Conservation (phyloP, 139 green algal genomes). For the Pleodorina starrii region DNA sequence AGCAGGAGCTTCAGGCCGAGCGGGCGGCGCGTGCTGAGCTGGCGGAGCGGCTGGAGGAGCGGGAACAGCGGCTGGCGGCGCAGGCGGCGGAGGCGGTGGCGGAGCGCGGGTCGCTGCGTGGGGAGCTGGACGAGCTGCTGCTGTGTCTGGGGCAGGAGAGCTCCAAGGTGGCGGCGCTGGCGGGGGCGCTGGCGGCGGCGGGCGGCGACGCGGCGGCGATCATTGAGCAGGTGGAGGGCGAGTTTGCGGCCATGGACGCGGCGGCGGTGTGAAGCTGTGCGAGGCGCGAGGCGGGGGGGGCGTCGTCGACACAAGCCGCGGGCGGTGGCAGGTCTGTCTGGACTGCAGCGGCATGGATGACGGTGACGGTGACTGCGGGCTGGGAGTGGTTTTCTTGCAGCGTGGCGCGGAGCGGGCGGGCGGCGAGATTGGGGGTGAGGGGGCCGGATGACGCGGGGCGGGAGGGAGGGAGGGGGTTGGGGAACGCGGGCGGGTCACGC, state of each 20-base stretch:
- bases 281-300: no score
- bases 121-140: slow-evolving; percentile 38
- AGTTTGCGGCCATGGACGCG: neutral
- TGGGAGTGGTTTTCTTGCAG: no score
- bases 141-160: slow-evolving; percentile 56
- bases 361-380: no score
- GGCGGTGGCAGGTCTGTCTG: no score
- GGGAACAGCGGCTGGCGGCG: neutral
- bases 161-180: slow-evolving; percentile 43
- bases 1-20: neutral
- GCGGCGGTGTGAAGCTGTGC: neutral
- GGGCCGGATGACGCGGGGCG: no score
- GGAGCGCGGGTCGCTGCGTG: neutral
- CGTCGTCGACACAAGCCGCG: no score
- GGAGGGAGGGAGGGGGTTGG: no score
- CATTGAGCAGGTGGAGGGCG: slow-evolving; percentile 18
- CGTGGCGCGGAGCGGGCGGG: no score
- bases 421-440: no score
- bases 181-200: slow-evolving; percentile 6
- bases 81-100: neutral
- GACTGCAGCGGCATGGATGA: no score
- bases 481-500: no score
- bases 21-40: neutral
- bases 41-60: neutral
- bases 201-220: slow-evolving; percentile 7